Percentiles rank a stretch among this genome's conserved stretches.
Evolutionary conservation across 2,329 filamentous ascomycete genomes (phyloP).

Genomic region (Fusarium sp.): DNA sequence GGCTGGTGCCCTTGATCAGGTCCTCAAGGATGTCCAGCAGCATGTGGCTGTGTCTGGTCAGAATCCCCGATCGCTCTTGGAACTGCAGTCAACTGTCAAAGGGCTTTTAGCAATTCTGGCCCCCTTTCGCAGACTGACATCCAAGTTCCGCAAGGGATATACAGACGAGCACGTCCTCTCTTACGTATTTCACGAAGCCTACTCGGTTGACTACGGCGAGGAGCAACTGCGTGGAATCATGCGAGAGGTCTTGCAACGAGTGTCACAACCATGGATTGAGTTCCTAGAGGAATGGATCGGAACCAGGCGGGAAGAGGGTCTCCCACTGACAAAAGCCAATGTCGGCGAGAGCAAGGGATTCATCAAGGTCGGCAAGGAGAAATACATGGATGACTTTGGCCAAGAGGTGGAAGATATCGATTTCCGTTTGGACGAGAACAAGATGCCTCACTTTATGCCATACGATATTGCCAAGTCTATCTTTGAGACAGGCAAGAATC

Average conservation of each 20-base stretch:
- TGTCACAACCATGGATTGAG: slow-evolving; percentile 75
- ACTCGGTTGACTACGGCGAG: slow-evolving; percentile 73
- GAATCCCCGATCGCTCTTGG: slow-evolving; percentile 61
- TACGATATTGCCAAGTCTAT: slow-evolving; percentile 76
- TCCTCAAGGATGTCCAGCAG: slow-evolving; percentile 63
- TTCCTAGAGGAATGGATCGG: slow-evolving; percentile 82
- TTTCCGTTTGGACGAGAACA: slow-evolving; percentile 71
- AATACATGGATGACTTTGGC: slow-evolving; percentile 69
- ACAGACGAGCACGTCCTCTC: slow-evolving; percentile 73
- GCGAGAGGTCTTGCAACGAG: slow-evolving; percentile 73
- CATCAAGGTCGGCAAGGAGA: slow-evolving; percentile 67
- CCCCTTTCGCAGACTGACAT: slow-evolving; percentile 64
- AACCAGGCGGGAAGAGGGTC: slow-evolving; percentile 68
- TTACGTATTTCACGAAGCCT: slow-evolving; percentile 70
- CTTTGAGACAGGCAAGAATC: slow-evolving; percentile 83
- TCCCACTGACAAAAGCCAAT: slow-evolving; percentile 63
- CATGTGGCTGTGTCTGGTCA: slow-evolving; percentile 60
- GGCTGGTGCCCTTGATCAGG: slow-evolving; percentile 61
- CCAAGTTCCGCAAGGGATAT: slow-evolving; percentile 57
- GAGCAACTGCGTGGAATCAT: slow-evolving; percentile 72
- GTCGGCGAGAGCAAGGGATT: slow-evolving; percentile 66
- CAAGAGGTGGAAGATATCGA: slow-evolving; percentile 69
- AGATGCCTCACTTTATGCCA: slow-evolving; percentile 79
- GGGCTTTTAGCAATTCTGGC: slow-evolving; percentile 62
- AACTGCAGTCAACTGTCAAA: slow-evolving; percentile 63